Evolutionary conservation across 1,284 basidiomycete genomes (phyloP).

Genomic region (Mycena citricolor): DNA sequence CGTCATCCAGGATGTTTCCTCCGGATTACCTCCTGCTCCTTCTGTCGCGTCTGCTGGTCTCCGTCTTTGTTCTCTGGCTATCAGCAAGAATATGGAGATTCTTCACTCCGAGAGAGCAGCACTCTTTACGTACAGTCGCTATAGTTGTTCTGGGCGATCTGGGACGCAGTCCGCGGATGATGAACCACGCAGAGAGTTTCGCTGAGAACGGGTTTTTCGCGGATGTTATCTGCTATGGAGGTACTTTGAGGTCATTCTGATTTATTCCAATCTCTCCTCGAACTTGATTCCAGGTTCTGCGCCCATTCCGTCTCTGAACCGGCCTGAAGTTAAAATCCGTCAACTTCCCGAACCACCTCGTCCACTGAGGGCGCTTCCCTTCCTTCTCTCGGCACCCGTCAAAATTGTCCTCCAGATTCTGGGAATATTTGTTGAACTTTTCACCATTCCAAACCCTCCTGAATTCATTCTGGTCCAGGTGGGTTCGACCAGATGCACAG

Average conservation of each 20-base stretch:
- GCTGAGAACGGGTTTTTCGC: conserved; percentile 80
- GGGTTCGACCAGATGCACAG: conserved; percentile 26
- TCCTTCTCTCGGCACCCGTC: conserved; percentile 76
- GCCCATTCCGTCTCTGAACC: conserved; percentile 67
- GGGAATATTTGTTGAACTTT: conserved; percentile 61
- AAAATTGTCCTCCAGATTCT: conserved; percentile 76
- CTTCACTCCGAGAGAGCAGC: conserved; percentile 38
- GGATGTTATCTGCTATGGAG: conserved; percentile 83
- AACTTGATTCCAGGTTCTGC: conserved; percentile 60
- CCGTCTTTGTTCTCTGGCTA: conserved; percentile 29
- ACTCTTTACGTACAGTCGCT: conserved; percentile 67
- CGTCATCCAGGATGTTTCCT: conserved; percentile 5
- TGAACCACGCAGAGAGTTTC: conserved; percentile 96
- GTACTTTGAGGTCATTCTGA: conserved; percentile 48
- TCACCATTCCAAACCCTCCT: conserved; percentile 66
- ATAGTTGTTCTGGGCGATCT: conserved; percentile 96
- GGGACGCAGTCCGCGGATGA: conserved; percentile 95
- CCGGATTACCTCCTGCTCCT: no score
- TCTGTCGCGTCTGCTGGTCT: conserved; percentile 22
- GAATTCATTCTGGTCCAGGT: conserved; percentile 92
- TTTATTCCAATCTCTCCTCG: background rate
- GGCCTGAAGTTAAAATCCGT: conserved; percentile 63
- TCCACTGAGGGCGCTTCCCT: conserved; percentile 60
- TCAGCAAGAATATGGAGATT: conserved; percentile 32
- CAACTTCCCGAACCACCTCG: conserved; percentile 69